Conservation (phyloP, 129 eudicot genomes). For the Flaveria robusta region DNA sequence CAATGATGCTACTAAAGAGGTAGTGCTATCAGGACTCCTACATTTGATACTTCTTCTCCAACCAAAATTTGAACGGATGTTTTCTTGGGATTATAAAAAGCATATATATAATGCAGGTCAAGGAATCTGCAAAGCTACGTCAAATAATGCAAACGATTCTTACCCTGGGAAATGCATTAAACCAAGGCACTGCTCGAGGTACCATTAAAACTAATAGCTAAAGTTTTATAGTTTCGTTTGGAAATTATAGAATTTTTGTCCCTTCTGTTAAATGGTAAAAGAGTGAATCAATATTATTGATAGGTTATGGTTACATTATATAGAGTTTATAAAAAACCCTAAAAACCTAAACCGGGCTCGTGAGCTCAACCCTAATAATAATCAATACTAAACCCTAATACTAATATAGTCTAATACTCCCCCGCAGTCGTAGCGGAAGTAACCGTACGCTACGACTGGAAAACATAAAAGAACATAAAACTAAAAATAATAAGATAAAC, state of each 20-base stretch:
- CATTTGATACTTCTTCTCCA: not conserved
- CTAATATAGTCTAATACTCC: too few species aligned
- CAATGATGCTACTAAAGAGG: slow-evolving; percentile 90
- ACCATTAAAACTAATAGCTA: slow-evolving; percentile 11
- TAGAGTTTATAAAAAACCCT: too few species aligned
- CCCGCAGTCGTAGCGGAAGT: too few species aligned
- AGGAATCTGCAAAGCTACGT: slow-evolving; percentile 80
- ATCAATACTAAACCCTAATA: too few species aligned
- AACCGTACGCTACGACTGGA: too few species aligned
- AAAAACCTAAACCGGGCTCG: too few species aligned
- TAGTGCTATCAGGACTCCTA: slow-evolving; percentile 21
- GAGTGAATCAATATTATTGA: too few species aligned
- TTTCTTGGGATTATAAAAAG: not conserved
- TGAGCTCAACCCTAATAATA: too few species aligned
- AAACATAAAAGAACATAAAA: too few species aligned
- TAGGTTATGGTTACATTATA: too few species aligned
- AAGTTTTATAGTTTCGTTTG: not conserved
- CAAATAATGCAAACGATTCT: slow-evolving; percentile 97
- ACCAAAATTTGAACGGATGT: not conserved
- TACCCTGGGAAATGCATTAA: slow-evolving; percentile 92
- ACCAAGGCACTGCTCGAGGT: slow-evolving; percentile 99
- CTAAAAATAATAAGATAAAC: too few species aligned
- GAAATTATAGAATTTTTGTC: slow-evolving; percentile 13
- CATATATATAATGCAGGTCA: slow-evolving; percentile 50
- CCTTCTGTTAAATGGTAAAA: too few species aligned